A percentile compares a stretch with the other conserved stretches of the same genome.
phyloP scores from a whole-genome alignment of 1,284 basidiomycete genomes.

The Apiotrichum domesticum region DNA sequence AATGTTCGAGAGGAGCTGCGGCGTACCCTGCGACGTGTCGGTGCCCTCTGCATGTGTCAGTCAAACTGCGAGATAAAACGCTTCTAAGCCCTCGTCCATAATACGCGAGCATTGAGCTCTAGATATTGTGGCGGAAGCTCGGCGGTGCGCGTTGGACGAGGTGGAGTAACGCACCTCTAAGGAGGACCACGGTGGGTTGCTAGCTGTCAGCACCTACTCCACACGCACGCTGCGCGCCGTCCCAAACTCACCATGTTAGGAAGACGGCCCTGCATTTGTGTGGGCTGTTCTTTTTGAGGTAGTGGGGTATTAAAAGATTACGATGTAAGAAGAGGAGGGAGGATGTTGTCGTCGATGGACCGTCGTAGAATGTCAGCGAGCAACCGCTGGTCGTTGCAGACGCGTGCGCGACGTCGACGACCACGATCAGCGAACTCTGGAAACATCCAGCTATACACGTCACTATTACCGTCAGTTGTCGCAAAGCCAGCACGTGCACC shows the following conservation, averaged over 20 bases:
- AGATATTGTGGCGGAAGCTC: too few species aligned
- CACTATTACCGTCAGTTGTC: neutral
- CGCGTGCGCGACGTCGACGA: neutral
- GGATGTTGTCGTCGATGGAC: neutral
- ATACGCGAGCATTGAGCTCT: too few species aligned
- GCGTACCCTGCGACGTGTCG: constrained; percentile 90
- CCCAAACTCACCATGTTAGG: constrained; percentile 38
- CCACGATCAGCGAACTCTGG: neutral
- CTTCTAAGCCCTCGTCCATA: too few species aligned
- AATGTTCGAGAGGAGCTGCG: constrained; percentile 92
- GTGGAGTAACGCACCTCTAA: constrained; percentile 51
- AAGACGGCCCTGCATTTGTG: constrained; percentile 42
- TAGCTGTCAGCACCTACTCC: constrained; percentile 39
- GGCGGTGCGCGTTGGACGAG: neutral
- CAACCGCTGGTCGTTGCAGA: neutral
- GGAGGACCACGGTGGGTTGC: constrained; percentile 93
- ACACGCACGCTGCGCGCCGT: neutral
- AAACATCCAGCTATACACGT: neutral
- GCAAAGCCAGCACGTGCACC: too few species aligned
- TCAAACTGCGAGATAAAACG: neutral
- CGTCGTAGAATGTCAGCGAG: neutral
- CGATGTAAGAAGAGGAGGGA: neutral
- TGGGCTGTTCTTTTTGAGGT: constrained; percentile 3
- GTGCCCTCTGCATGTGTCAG: constrained; percentile 64
- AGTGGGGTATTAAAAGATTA: neutral